phyloP scores from a whole-genome alignment of 495 filamentous ascomycete species.

The Xylaria palmicola region DNA sequence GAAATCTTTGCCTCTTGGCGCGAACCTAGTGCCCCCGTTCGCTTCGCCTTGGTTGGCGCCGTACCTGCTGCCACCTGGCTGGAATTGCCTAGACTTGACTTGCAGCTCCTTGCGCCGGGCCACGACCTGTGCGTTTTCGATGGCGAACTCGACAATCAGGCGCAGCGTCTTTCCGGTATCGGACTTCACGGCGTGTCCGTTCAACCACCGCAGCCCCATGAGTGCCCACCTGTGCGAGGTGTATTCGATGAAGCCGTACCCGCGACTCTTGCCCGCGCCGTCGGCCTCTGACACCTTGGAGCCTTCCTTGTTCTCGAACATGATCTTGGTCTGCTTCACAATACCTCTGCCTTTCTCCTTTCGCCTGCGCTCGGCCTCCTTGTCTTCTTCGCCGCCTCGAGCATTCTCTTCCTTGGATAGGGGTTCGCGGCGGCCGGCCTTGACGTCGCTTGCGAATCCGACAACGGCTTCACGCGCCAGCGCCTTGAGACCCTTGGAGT shows the following conservation, averaged over 20 bases:
- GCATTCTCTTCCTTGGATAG: constrained; percentile 84
- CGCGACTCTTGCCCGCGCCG: constrained; percentile 76
- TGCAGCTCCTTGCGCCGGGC: constrained; percentile 71
- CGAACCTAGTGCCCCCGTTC: neutral
- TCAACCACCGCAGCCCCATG: constrained; percentile 93
- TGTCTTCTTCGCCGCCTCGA: constrained; percentile 76
- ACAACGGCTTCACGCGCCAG: constrained; percentile 88
- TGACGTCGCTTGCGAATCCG: constrained; percentile 89
- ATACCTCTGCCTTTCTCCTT: constrained; percentile 86
- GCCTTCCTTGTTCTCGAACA: constrained; percentile 83
- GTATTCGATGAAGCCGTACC: constrained; percentile 98
- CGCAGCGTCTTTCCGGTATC: constrained; percentile 53
- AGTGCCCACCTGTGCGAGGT: constrained; percentile 88
- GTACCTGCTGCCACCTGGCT: neutral
- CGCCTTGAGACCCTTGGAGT: constrained; percentile 85
- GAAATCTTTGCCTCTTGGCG: constrained; percentile 27
- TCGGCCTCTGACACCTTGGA: constrained; percentile 68
- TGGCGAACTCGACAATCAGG: constrained; percentile 94
- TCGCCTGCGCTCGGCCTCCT: constrained; percentile 69
- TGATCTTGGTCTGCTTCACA: constrained; percentile 91
- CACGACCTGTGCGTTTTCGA: constrained; percentile 96
- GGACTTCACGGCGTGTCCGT: constrained; percentile 68
- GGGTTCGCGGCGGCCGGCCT: constrained; percentile 63
- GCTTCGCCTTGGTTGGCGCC: neutral
- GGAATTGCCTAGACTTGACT: constrained; percentile 48